Base-by-base conservation (phyloP, 164 flowering plant species). In the Paratinospora sagittata region DNA sequence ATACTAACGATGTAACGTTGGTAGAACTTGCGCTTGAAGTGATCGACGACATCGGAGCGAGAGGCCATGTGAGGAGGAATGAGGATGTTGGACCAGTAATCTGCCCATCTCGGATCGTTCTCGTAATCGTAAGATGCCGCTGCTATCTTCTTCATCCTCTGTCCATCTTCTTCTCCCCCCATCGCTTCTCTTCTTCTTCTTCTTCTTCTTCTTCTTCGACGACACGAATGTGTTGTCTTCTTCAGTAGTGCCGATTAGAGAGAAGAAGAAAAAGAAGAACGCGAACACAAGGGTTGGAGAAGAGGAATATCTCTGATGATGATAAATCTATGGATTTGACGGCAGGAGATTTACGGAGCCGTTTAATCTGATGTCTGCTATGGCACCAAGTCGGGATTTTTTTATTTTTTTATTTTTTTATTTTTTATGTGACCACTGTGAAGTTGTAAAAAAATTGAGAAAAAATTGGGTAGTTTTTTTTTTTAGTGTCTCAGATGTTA, bases 1-100 rank as follows among this genome's bases (percentile, higher is more conserved):
- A 36, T 12, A 74, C 82, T 49, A 33, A 93, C 99, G 73, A 96
- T 87, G 88, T 76, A 85, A 10, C 97, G 91, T 83, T 96, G 93
- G 79, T 91, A 96, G 84, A 96, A 96, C 82, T 96, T 96, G 86
- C 85, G 96, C 86, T 91, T 96, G 94, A 73, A 96, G 85, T 96
- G 91, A 65, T 82, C 83, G 66, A 87, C 78, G 43, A 93, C 98
- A 41, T 90, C 97, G 37, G 92, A 65, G 58, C 97, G 89, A 67
- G 99, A 86, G 26, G 91, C 87, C 97, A 88, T 82, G 81, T 88
- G 79, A 12, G 97, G 99, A 67, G 99, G 99, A 73, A 93, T 91
- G 73, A 93, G 90, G 66, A 96, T 81, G 80, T 96, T 96, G 68
- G 97, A 84, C 98, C 99, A 96, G 81, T 93, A 96, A 58, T 90